Conservation (phyloP, 2,329 filamentous ascomycete genomes). For the Exutisphaerella laricina region DNA sequence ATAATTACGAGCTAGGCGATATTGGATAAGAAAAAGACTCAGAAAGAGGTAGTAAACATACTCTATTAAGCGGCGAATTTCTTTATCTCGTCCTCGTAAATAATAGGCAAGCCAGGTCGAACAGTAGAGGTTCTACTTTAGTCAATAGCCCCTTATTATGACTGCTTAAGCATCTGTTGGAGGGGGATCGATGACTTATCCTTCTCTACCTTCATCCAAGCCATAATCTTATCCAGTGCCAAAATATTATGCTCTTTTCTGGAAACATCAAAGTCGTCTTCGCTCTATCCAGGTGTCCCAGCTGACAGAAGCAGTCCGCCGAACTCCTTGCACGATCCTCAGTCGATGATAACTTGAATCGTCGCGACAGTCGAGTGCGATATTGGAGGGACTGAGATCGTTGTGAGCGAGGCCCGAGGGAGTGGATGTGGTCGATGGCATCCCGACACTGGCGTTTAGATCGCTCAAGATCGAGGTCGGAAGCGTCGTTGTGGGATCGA, state of each 20-base stretch:
- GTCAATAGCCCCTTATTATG: too few relatives aligned
- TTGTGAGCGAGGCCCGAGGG: constrained; percentile 33
- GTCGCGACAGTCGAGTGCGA: constrained; percentile 29
- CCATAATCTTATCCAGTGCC: constrained; percentile 28
- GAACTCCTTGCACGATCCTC: constrained; percentile 29
- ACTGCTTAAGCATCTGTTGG: too few relatives aligned
- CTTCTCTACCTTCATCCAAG: constrained; percentile 8
- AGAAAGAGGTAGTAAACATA: too few relatives aligned
- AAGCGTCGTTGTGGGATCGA: constrained; percentile 16
- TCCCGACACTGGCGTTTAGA: constrained; percentile 21
- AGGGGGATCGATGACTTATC: too few relatives aligned
- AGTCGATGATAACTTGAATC: constrained; percentile 32
- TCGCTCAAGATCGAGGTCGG: constrained; percentile 14
- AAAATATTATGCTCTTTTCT: constrained; percentile 12
- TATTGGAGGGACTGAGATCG: constrained; percentile 34
- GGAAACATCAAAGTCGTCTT: constrained; percentile 24
- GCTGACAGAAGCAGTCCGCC: constrained; percentile 22
- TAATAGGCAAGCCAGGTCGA: too few relatives aligned
- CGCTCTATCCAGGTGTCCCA: constrained; percentile 26
- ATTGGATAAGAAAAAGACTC: too few relatives aligned
- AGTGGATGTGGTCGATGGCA: constrained; percentile 30
- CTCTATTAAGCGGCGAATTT: too few relatives aligned
- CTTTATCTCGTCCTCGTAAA: too few relatives aligned
- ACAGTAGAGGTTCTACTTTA: too few relatives aligned
- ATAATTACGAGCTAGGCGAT: too few relatives aligned